Conservation (phyloP, 176 grass and related monocot genomes). For the Avena sativa region DNA sequence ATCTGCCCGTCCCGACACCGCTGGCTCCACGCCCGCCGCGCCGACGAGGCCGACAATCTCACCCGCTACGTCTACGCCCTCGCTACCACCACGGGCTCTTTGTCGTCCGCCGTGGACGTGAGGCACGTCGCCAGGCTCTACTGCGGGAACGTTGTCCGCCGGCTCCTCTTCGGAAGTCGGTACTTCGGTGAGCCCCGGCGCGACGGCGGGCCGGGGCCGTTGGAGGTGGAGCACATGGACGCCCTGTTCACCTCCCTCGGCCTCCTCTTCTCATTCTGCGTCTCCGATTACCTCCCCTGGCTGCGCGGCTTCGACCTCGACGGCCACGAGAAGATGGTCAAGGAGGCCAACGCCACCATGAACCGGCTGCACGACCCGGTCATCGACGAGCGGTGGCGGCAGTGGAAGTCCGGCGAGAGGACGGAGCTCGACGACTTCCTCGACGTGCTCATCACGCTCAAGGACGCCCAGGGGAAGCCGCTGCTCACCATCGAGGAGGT, state of each 20-base stretch:
- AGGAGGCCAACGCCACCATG: slow-evolving; percentile 19
- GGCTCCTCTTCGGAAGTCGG: slow-evolving; percentile 45
- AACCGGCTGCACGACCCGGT: slow-evolving; percentile 44
- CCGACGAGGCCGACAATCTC: slow-evolving; percentile 53
- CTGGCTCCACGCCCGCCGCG: slow-evolving; percentile 16
- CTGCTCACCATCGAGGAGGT: slow-evolving; percentile 35
- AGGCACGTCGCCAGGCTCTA: slow-evolving; percentile 39
- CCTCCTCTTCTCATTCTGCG: slow-evolving; percentile 42
- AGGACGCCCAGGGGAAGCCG: neutral
- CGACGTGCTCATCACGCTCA: slow-evolving; percentile 33
- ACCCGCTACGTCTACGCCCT: slow-evolving; percentile 34
- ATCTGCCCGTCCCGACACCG: slow-evolving; percentile 11
- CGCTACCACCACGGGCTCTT: neutral
- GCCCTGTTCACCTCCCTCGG: slow-evolving; percentile 36
- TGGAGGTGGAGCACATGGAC: slow-evolving; percentile 58
- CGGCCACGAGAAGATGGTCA: slow-evolving; percentile 48
- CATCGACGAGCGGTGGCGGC: slow-evolving; percentile 40
- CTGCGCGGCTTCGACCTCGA: slow-evolving; percentile 49
- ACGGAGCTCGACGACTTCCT: slow-evolving; percentile 23
- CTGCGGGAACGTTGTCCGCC: slow-evolving; percentile 48
- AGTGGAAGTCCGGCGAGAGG: slow-evolving; percentile 36
- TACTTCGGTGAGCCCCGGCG: slow-evolving; percentile 42
- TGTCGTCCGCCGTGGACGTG: neutral
- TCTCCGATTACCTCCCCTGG: slow-evolving; percentile 60
- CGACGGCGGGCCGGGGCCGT: slow-evolving; percentile 33